These are phyloP conservation scores for Globisporangium parvum DNA, from an alignment of 352 stramenopile species.

Conservation along the genomic window DNA sequence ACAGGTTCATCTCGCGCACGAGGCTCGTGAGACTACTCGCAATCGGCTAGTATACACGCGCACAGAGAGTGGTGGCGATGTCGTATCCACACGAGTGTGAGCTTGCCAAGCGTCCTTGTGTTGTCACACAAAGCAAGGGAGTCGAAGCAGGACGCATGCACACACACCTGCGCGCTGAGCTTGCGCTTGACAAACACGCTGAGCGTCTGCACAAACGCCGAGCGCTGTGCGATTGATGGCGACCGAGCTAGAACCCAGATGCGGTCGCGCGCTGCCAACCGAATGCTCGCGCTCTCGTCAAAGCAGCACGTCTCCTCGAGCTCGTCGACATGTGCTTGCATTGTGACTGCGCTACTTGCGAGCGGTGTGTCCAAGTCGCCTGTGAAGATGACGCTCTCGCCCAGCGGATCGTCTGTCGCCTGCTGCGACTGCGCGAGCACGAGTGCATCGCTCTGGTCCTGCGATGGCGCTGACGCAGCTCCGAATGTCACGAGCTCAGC, in stretches of 20 bases:
- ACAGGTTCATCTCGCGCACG: constrained; percentile 33
- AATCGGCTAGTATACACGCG: neutral
- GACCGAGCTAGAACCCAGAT: constrained; percentile 34
- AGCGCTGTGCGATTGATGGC: constrained; percentile 14
- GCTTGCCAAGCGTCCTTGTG: neutral
- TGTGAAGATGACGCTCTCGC: constrained; percentile 13
- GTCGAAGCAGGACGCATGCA: neutral
- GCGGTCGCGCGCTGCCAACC: constrained; percentile 24
- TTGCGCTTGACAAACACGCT: constrained; percentile 32
- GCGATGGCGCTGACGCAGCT: neutral
- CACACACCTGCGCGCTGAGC: constrained; percentile 16
- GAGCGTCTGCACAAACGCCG: constrained; percentile 28
- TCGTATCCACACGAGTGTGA: neutral
- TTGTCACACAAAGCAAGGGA: neutral
- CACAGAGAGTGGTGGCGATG: neutral
- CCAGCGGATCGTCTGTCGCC: constrained; percentile 1
- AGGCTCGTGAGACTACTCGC: constrained; percentile 1
- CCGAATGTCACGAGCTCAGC: constrained; percentile 35
- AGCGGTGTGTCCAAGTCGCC: neutral
- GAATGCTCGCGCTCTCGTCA: constrained; percentile 32
- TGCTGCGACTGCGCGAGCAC: neutral
- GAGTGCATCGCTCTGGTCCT: too few species aligned
- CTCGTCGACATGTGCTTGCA: constrained; percentile 13
- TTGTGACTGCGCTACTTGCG: neutral
- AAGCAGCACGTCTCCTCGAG: constrained; percentile 46